These are phyloP conservation scores for Scenedesmus sp. DNA, from an alignment of 163 green algal species.

Conservation along the genomic window DNA sequence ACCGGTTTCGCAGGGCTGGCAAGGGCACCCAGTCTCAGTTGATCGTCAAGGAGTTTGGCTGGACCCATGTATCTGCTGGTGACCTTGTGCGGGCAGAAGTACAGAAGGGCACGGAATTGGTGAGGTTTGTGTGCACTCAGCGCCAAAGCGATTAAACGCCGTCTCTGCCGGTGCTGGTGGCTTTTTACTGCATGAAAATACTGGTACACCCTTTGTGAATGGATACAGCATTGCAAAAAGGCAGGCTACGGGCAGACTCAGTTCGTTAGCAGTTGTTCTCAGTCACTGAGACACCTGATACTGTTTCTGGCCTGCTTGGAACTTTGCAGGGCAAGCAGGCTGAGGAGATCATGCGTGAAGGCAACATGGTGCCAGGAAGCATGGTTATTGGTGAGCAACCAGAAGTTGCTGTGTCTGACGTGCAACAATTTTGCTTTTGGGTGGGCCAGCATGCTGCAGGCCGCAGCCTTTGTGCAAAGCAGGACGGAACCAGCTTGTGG, in stretches of 20 bases:
- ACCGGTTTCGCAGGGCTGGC: slow-evolving; percentile 61
- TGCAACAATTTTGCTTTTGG: not conserved
- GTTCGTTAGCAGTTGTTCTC: slow-evolving; percentile 24
- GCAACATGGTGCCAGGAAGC: slow-evolving; percentile 81
- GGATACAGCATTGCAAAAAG: not conserved
- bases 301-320: not conserved
- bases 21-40: slow-evolving; percentile 86
- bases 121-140: slow-evolving; percentile 24
- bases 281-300: not conserved
- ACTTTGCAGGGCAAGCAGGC: slow-evolving; percentile 65
- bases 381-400: slow-evolving; percentile 68
- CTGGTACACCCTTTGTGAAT: not conserved
- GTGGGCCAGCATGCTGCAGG: not conserved
- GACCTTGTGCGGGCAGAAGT: slow-evolving; percentile 86
- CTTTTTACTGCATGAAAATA: not conserved
- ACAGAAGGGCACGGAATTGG: slow-evolving; percentile 62
- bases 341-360: slow-evolving; percentile 76
- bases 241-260: not conserved
- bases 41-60: slow-evolving; percentile 83
- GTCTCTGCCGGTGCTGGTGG: not conserved
- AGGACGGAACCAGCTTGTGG: not conserved
- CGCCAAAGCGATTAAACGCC: not conserved
- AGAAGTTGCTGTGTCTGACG: not conserved
- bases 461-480: too few species aligned
- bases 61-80: slow-evolving; percentile 79